Percentiles rank a stretch among this genome's conserved stretches.
Conservation (phyloP, 164 flowering plant species). For the Protea cynaroides region DNA sequence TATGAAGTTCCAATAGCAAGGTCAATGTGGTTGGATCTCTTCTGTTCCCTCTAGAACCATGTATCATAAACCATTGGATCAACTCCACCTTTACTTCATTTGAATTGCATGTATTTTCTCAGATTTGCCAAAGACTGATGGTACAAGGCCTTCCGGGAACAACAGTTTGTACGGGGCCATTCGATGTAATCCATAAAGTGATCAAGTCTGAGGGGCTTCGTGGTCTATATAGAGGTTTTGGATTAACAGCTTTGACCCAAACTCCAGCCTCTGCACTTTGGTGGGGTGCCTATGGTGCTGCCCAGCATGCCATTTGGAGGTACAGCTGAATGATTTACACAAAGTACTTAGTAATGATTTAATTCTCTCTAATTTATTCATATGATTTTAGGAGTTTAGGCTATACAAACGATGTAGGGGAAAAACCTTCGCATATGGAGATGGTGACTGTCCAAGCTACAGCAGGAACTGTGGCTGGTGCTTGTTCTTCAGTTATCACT, state of each 20-base stretch:
- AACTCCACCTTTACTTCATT: neutral
- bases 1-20: neutral
- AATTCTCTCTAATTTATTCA: neutral
- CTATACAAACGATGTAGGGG: slow-evolving; percentile 37
- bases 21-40: neutral
- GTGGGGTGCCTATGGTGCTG: slow-evolving; percentile 82
- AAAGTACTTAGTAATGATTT: neutral
- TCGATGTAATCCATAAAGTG: slow-evolving; percentile 54
- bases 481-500: slow-evolving; percentile 67
- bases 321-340: slow-evolving; percentile 7
- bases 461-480: slow-evolving; percentile 80
- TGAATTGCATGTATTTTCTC: slow-evolving; percentile 8
- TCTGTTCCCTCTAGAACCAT: neutral
- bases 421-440: slow-evolving; percentile 61
- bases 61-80: neutral
- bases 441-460: slow-evolving; percentile 75
- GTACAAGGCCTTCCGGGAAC: slow-evolving; percentile 84
- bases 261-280: slow-evolving; percentile 85
- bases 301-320: slow-evolving; percentile 80
- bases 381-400: slow-evolving; percentile 52
- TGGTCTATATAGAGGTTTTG: slow-evolving; percentile 83
- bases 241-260: slow-evolving; percentile 57
- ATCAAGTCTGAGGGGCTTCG: slow-evolving; percentile 63
- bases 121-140: slow-evolving; percentile 81
- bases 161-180: slow-evolving; percentile 45